Conservation (phyloP, 2,329 filamentous ascomycete species). For the Chrysosporium queenslandicum region DNA sequence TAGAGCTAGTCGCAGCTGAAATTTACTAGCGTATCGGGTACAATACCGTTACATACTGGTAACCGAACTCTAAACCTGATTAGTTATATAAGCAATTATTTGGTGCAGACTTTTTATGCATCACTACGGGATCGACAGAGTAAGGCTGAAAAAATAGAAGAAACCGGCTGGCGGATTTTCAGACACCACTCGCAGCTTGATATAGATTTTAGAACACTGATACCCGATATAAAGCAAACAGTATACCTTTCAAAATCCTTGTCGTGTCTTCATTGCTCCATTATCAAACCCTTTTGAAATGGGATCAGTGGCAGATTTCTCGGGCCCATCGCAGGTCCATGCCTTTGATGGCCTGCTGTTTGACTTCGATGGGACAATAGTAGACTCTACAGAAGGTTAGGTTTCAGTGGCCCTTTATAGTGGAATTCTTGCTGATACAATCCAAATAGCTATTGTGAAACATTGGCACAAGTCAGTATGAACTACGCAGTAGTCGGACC, state of each 20-base stretch:
- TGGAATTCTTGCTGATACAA: conserved; percentile 22
- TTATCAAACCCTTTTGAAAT: conserved; percentile 4
- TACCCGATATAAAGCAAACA: no score
- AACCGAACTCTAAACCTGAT: no score
- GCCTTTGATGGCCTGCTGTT: conserved; percentile 38
- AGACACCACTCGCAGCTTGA: no score
- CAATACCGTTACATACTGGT: no score
- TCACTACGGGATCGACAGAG: neutral
- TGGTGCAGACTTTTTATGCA: neutral
- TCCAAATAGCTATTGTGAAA: conserved; percentile 50
- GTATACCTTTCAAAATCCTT: neutral
- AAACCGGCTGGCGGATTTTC: no score
- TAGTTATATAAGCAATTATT: neutral
- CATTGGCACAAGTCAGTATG: conserved; percentile 50
- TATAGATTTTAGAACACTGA: no score
- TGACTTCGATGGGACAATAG: conserved; percentile 41
- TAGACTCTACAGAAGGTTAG: conserved; percentile 40
- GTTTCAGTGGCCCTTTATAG: conserved; percentile 8
- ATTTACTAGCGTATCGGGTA: neutral
- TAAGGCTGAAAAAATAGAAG: neutral
- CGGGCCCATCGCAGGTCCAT: conserved; percentile 31
- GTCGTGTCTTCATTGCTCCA: neutral
- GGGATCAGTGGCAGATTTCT: conserved; percentile 27
- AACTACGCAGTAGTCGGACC: neutral
- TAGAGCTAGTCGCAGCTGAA: neutral